These are phyloP conservation scores for Schoenoplectus triqueter DNA, from an alignment of 202 grass and related monocot species.

Conservation along the genomic window DNA sequence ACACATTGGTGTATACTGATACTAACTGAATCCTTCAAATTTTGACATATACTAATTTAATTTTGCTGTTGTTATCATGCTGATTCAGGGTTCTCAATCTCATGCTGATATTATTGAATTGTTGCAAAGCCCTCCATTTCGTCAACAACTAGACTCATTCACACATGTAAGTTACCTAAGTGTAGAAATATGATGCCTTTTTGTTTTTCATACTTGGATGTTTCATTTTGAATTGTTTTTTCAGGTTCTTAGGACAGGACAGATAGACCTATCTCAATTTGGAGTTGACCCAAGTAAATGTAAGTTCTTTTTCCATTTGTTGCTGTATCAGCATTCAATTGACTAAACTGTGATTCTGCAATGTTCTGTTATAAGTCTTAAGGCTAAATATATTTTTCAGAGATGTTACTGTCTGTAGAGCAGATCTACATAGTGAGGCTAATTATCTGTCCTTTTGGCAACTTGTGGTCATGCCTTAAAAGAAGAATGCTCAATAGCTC, in stretches of 20 bases:
- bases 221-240: constrained; percentile 39
- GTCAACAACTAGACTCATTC: constrained; percentile 92
- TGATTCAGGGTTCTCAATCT: constrained; percentile 77
- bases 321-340: neutral
- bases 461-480: neutral
- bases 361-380: neutral
- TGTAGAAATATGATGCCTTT: neutral
- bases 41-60: constrained; percentile 5
- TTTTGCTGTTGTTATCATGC: constrained; percentile 38
- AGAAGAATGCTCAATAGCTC: neutral
- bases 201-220: neutral
- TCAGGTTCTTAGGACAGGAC: constrained; percentile 88
- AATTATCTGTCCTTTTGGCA: neutral
- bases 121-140: constrained; percentile 88
- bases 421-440: neutral
- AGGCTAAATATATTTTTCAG: neutral
- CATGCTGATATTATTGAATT: constrained; percentile 80
- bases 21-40: neutral
- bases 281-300: constrained; percentile 90
- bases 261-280: constrained; percentile 93
- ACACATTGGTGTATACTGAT: neutral
- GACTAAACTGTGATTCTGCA: neutral
- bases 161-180: constrained; percentile 62
- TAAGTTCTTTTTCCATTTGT: constrained; percentile 44
- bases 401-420: neutral